A percentile compares a stretch with the other conserved stretches of the same genome.
These are phyloP conservation scores for Arachis stenosperma DNA, from an alignment of 306 rosid genomes.

Conservation along the genomic window DNA sequence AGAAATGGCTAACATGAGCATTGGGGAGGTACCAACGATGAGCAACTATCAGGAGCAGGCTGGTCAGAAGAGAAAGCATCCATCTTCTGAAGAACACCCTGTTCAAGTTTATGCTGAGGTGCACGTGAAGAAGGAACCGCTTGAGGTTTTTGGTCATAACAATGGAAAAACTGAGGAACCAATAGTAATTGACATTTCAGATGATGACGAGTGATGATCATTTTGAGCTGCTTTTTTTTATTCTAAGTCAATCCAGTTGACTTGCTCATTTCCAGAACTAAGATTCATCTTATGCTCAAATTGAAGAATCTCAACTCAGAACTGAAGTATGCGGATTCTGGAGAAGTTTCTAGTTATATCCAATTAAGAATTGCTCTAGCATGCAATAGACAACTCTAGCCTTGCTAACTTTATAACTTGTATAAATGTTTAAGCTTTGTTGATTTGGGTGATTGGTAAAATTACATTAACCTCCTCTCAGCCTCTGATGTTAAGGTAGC, in stretches of 20 bases:
- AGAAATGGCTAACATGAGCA: slow-evolving; percentile 54
- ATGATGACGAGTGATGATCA: slow-evolving; percentile 41
- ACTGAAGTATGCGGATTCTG: too few species aligned
- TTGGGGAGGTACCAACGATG: slow-evolving; percentile 50
- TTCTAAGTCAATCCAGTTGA: background rate
- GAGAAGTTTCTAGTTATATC: background rate
- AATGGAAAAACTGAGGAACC: slow-evolving; percentile 57
- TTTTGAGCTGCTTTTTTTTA: slow-evolving; percentile 12
- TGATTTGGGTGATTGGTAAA: too few species aligned
- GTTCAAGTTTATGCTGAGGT: slow-evolving; percentile 62
- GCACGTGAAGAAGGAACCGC: slow-evolving; percentile 55
- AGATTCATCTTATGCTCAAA: too few species aligned
- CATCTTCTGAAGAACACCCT: slow-evolving; percentile 61
- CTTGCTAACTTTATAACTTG: too few species aligned
- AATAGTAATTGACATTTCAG: slow-evolving; percentile 50
- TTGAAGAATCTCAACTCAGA: too few species aligned
- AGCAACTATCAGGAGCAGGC: slow-evolving; percentile 51
- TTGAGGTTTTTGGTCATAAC: slow-evolving; percentile 62
- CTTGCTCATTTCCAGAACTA: background rate
- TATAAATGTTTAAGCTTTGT: too few species aligned
- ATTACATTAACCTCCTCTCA: too few species aligned
- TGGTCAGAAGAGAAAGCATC: slow-evolving; percentile 77
- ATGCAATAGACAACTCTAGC: too few species aligned
- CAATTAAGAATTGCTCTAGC: slow-evolving; percentile 3
- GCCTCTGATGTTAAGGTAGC: too few species aligned